These are phyloP conservation scores for Epichloe hybrida DNA, from an alignment of 2,329 filamentous ascomycete genomes.

Conservation along the genomic window DNA sequence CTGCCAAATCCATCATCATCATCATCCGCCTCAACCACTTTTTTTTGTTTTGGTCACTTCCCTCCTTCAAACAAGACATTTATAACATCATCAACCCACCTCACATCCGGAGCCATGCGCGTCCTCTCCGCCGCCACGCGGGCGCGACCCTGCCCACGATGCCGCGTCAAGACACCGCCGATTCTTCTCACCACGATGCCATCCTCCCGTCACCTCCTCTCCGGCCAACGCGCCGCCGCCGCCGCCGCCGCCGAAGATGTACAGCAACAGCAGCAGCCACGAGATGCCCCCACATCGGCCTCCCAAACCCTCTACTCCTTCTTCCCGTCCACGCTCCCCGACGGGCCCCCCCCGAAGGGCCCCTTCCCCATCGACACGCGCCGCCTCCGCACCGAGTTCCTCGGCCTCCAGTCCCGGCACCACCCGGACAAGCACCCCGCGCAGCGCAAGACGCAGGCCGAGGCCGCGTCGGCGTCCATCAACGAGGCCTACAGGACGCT, in stretches of 20 bases:
- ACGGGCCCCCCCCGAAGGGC: constrained; percentile 63
- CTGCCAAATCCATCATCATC: too few relatives aligned
- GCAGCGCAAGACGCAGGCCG: constrained; percentile 46
- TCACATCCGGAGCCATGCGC: too few relatives aligned
- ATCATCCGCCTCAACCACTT: too few relatives aligned
- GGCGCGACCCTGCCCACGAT: background rate
- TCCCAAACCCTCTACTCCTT: constrained; percentile 62
- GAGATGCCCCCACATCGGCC: too few relatives aligned
- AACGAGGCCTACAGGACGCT: constrained; percentile 90
- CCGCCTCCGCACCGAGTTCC: constrained; percentile 69
- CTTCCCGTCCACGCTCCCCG: constrained; percentile 67
- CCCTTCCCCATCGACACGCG: constrained; percentile 61
- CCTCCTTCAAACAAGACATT: too few relatives aligned
- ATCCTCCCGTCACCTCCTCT: background rate
- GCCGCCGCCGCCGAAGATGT: too few relatives aligned
- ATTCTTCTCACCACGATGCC: background rate
- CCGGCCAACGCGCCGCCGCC: background rate
- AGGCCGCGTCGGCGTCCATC: constrained; percentile 67
- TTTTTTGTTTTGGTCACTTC: rapidly evolving
- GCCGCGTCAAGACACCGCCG: background rate
- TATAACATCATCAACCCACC: too few relatives aligned
- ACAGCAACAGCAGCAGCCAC: background rate
- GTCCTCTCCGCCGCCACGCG: background rate
- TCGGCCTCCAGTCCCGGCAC: constrained; percentile 63
- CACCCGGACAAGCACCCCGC: constrained; percentile 58